Evolutionary conservation across 2,329 filamentous ascomycete species (phyloP), one percentile per base, ranked within the genome.

Genomic region (Neopestalotiopsis sp.): DNA sequence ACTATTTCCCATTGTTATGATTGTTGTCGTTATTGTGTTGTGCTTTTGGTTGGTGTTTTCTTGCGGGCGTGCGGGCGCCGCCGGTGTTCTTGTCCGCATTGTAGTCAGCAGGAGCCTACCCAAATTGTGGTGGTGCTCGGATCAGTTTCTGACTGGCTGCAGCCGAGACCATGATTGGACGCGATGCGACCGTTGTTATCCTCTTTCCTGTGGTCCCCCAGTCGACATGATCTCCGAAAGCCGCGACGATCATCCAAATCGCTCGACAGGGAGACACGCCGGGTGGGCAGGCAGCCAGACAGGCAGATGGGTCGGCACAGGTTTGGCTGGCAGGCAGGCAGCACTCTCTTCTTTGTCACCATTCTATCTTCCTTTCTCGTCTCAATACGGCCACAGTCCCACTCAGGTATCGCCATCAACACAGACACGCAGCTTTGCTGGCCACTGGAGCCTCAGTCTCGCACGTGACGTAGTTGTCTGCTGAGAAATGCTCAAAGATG

Each of bases 221-320:
- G 28, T 49, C 61, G 38, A 59, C 52, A 52, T 58, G 67, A 68
- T 65, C 67, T 65, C 45, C 61, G 67, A 65, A 52, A 65, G 60
- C 67, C 67, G 49, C 62, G 61, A 40, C 62, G 67, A 65, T 68
- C 62, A 65, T 68, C 45, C 59, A 65, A 68, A 62, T 62, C 59
- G 49, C 56, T 68, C 62, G 59, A 52, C 67, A 64, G 61, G 34
- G 24, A 28, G 24, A 28, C 24, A 28, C 24, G 61, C 40, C 17
- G 20, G 17, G 20, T 20, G 42, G 57, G 32, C 66, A 67, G 66
- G 58, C 57, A 30, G 24, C 1, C 20, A 59, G 13, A 24, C 57
- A n/a, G 24, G 24, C 30, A 14, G 28, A 40, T 45, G 6, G n/a
- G 40, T 34, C 9, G 34, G 57, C 65, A 28, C 24, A 58, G 10